Conservation (phyloP, 1,139 yeast genomes). For the Diutina ranongensis region DNA sequence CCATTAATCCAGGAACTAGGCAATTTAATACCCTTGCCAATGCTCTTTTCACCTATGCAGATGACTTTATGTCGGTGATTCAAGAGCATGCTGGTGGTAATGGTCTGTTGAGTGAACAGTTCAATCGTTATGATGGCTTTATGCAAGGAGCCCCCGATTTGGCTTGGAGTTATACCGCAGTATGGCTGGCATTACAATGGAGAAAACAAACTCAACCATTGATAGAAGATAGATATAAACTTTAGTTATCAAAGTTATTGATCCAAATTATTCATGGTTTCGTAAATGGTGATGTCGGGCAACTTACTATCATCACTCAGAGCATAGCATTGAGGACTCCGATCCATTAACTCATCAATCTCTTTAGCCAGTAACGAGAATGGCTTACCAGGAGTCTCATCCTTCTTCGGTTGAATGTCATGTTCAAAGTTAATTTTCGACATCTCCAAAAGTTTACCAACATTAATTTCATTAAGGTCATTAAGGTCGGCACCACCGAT, state of each 20-base stretch:
- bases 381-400: neutral
- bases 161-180: conserved; percentile 46
- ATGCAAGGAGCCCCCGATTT: conserved; percentile 82
- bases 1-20: conserved; percentile 25
- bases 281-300: conserved; percentile 39
- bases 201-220: neutral
- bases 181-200: conserved; percentile 1
- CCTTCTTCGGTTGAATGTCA: too few species aligned
- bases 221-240: too few species aligned
- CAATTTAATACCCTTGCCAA: conserved; percentile 34
- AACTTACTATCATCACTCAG: conserved; percentile 15
- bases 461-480: neutral
- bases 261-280: conserved; percentile 34
- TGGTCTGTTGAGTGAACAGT: conserved; percentile 87
- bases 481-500: conserved; percentile 11
- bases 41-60: conserved; percentile 50
- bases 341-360: conserved; percentile 40
- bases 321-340: conserved; percentile 36
- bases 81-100: conserved; percentile 58
- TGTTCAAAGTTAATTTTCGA: neutral
- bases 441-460: neutral
- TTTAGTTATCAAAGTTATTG: neutral
- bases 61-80: conserved; percentile 63
- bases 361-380: conserved; percentile 21
- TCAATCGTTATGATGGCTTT: conserved; percentile 67